These are phyloP conservation scores for Raddia distichophylla DNA, from an alignment of 176 grass and related monocot genomes.

Conservation along the genomic window DNA sequence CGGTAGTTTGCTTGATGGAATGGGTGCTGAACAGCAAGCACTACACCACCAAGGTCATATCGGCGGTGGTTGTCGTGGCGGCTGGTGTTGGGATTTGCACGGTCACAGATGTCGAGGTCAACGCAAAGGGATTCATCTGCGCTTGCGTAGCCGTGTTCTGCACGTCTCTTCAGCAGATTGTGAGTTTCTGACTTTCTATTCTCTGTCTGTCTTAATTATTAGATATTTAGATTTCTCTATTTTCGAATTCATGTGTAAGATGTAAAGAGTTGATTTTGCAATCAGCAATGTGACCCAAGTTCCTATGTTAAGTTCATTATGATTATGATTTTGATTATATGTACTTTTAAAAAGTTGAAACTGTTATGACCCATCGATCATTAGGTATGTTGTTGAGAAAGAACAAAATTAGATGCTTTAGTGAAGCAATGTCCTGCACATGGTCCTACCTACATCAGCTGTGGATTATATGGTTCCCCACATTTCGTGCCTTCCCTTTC, in stretches of 20 bases:
- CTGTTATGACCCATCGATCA: neutral
- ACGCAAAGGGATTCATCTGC: conserved; percentile 80
- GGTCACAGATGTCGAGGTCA: conserved; percentile 84
- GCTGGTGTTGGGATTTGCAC: conserved; percentile 92
- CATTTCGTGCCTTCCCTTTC: conserved; percentile 24
- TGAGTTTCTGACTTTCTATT: conserved; percentile 52
- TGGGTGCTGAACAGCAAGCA: conserved; percentile 78
- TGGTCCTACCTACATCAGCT: neutral
- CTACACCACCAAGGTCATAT: conserved; percentile 78
- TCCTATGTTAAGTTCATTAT: no score
- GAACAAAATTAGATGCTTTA: neutral
- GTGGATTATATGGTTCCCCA: neutral
- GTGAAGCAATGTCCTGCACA: neutral
- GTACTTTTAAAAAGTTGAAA: neutral
- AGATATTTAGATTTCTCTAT: neutral
- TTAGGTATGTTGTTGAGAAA: neutral
- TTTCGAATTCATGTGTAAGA: neutral
- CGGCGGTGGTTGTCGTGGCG: conserved; percentile 68
- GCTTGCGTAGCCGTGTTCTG: conserved; percentile 89
- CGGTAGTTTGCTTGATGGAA: conserved; percentile 91
- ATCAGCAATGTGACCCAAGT: neutral
- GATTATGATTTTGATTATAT: neutral
- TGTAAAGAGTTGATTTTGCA: neutral
- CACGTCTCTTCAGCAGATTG: conserved; percentile 94
- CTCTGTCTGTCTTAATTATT: neutral